These are phyloP conservation scores for Lactarius sp. DNA, from an alignment of 768 basidiomycete species.

Conservation along the genomic window DNA sequence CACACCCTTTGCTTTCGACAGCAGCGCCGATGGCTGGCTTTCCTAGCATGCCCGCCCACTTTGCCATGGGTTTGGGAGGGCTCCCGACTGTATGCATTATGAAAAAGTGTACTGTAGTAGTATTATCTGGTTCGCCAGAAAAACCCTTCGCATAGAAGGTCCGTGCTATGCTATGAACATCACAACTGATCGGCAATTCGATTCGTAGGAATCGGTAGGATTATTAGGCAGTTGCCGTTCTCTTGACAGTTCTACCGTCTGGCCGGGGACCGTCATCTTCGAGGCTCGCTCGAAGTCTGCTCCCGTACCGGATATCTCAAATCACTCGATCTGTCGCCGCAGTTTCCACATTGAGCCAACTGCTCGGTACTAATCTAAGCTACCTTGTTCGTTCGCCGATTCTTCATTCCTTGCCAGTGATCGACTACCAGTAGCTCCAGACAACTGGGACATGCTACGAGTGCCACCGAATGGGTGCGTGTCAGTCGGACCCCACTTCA, in stretches of 20 bases:
- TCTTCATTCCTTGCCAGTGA: no score
- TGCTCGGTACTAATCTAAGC: no score
- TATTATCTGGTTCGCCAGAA: neutral
- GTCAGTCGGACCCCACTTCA: constrained; percentile 76
- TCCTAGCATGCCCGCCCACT: no score
- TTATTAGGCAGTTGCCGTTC: constrained; percentile 50
- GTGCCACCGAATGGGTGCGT: constrained; percentile 42
- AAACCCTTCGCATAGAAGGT: constrained; percentile 1
- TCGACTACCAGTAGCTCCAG: constrained; percentile 26
- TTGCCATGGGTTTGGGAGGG: no score
- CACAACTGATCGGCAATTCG: no score
- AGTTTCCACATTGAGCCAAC: constrained; percentile 71
- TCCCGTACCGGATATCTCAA: constrained; percentile 60
- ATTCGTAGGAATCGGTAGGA: neutral
- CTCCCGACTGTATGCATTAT: no score
- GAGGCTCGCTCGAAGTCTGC: constrained; percentile 45
- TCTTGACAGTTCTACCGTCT: constrained; percentile 56
- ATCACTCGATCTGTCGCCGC: constrained; percentile 52
- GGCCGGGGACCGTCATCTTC: constrained; percentile 58
- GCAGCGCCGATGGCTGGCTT: no score
- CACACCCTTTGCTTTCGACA: no score
- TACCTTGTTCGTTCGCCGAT: neutral
- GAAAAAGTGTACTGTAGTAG: no score
- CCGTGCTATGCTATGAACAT: neutral
- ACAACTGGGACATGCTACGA: constrained; percentile 55